A percentile compares a stretch with the other conserved stretches of the same genome.
Conservation (phyloP, 352 stramenopile species). For the Phytopythium mirpurense region DNA sequence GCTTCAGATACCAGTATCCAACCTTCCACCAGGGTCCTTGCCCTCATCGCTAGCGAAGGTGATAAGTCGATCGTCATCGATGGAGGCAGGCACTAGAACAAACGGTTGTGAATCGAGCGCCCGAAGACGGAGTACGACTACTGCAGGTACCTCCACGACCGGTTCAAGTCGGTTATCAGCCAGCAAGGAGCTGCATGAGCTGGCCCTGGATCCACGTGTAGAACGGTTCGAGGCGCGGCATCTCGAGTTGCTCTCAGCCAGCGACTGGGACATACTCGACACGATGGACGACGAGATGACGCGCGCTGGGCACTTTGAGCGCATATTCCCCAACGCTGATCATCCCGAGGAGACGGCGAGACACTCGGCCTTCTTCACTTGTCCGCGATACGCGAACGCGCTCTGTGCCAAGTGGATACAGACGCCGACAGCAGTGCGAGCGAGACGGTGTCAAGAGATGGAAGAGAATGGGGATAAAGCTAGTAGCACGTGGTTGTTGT, state of each 20-base stretch:
- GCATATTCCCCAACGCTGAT: conserved; percentile 42
- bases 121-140: background rate
- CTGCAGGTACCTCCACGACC: background rate
- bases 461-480: too few relatives aligned
- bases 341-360: conserved; percentile 15
- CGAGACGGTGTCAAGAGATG: background rate
- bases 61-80: background rate
- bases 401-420: conserved; percentile 62
- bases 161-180: conserved; percentile 5
- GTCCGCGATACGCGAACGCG: conserved; percentile 52
- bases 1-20: conserved; percentile 33
- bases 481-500: background rate
- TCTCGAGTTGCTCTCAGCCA: conserved; percentile 41
- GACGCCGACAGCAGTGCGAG: conserved; percentile 18
- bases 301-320: conserved; percentile 62
- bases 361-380: conserved; percentile 52
- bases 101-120: background rate
- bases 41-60: conserved; percentile 12
- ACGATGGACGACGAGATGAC: conserved; percentile 73
- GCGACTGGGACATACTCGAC: conserved; percentile 58
- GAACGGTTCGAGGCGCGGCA: conserved; percentile 37
- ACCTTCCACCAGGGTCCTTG: conserved; percentile 19
- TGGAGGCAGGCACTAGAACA: background rate
- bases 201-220: conserved; percentile 40
- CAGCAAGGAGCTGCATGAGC: conserved; percentile 55